A percentile compares a stretch with the other conserved stretches of the same genome.
phyloP scores from a whole-genome alignment of 176 grass and related monocot species.

The Dactylis glomerata region DNA sequence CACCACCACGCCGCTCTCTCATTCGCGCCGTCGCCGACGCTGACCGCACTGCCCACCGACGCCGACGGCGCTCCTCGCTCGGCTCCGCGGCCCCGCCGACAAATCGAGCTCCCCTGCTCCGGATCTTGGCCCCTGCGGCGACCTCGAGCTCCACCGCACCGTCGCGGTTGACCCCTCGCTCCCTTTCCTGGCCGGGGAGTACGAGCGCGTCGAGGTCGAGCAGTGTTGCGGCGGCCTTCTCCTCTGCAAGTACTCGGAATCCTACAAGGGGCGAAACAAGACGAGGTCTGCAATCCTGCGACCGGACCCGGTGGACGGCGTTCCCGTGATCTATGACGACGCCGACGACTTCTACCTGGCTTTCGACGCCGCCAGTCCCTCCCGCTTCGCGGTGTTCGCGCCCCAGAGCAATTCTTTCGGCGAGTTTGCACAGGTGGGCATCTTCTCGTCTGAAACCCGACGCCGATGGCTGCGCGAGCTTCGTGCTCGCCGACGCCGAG shows the following conservation, averaged over 20 bases:
- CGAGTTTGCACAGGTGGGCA: background rate
- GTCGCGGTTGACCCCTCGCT: background rate
- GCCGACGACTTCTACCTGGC: background rate
- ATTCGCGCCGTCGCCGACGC: no score
- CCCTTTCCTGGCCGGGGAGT: background rate
- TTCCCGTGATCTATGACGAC: background rate
- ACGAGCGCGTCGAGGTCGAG: background rate
- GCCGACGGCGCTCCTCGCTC: no score
- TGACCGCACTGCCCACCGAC: no score
- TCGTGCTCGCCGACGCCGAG: no score
- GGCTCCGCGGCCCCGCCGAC: no score
- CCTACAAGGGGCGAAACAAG: background rate
- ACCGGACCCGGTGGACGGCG: background rate
- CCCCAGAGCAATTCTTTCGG: background rate
- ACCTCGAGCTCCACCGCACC: no score
- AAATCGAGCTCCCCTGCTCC: no score
- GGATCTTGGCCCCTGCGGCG: no score
- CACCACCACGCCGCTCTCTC: no score
- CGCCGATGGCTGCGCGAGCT: no score
- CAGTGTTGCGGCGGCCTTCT: background rate
- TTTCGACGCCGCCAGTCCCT: background rate
- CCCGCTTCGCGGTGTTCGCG: background rate
- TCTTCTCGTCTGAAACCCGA: background rate
- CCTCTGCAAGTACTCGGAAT: background rate
- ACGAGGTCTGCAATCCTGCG: conserved; percentile 8